Conservation (phyloP, 495 filamentous ascomycete genomes). For the Mytilinidion resinicola region DNA sequence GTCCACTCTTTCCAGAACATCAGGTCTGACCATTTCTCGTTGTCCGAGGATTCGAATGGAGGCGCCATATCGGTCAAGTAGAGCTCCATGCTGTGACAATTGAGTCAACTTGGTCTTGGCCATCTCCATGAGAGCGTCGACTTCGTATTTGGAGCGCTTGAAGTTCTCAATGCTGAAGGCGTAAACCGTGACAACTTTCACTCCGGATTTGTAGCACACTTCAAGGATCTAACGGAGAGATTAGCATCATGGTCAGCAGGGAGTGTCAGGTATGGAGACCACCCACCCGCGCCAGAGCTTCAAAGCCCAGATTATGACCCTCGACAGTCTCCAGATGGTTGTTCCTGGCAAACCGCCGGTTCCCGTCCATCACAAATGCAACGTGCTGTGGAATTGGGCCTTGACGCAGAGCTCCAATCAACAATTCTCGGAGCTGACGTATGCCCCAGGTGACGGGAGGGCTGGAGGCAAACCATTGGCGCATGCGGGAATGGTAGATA, state of each 20-base stretch:
- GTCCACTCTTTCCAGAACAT: conserved; percentile 83
- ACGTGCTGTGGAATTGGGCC: conserved; percentile 90
- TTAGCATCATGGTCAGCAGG: conserved; percentile 1
- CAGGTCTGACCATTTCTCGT: conserved; percentile 68
- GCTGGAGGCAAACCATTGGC: conserved; percentile 82
- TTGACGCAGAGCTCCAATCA: conserved; percentile 81
- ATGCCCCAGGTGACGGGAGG: conserved; percentile 83
- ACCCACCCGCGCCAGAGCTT: conserved; percentile 75
- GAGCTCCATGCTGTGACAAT: conserved; percentile 83
- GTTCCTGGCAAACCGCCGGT: conserved; percentile 78
- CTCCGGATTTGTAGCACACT: conserved; percentile 93
- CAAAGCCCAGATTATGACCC: conserved; percentile 94
- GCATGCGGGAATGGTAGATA: conserved; percentile 60
- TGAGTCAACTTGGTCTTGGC: conserved; percentile 90
- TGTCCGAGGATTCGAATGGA: conserved; percentile 77
- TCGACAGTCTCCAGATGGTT: conserved; percentile 95
- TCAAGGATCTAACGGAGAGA: conserved; percentile 65
- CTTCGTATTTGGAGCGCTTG: conserved; percentile 95
- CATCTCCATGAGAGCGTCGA: conserved; percentile 96
- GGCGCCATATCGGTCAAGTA: conserved; percentile 89
- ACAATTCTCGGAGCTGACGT: conserved; percentile 62
- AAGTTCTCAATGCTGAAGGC: conserved; percentile 99
- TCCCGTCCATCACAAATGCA: conserved; percentile 98
- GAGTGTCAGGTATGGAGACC: conserved; percentile 8
- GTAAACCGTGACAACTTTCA: conserved; percentile 94